These are phyloP conservation scores for Astrothelium macrocarpum DNA, from an alignment of 495 filamentous ascomycete species.

Conservation along the genomic window DNA sequence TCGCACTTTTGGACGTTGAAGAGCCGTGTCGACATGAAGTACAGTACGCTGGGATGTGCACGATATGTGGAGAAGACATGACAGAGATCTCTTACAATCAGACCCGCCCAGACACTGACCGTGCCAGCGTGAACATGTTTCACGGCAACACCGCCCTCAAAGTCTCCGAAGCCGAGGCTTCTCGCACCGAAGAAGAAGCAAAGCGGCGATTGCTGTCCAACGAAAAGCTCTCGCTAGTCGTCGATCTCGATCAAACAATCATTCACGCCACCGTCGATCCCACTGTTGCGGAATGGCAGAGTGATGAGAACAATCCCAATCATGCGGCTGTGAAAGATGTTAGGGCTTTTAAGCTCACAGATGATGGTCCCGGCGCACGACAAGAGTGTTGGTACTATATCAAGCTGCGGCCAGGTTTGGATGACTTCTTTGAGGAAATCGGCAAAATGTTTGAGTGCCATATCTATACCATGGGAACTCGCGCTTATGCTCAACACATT, in stretches of 20 bases:
- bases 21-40: conserved; percentile 86
- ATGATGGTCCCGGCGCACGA: conserved; percentile 66
- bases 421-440: conserved; percentile 70
- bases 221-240: conserved; percentile 81
- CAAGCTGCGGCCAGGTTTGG: conserved; percentile 89
- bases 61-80: conserved; percentile 94
- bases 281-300: conserved; percentile 91
- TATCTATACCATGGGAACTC: conserved; percentile 98
- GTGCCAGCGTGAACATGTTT: conserved; percentile 84
- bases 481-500: conserved; percentile 85
- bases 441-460: conserved; percentile 84
- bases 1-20: conserved; percentile 64
- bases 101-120: conserved; percentile 52
- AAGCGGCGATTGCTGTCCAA: conserved; percentile 70
- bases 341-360: conserved; percentile 70
- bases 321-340: conserved; percentile 85
- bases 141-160: conserved; percentile 79
- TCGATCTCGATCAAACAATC: conserved; percentile 96
- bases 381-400: conserved; percentile 90
- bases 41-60: conserved; percentile 84
- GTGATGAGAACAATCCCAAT: conserved; percentile 80
- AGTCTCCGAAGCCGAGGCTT: conserved; percentile 56
- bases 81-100: conserved; percentile 60
- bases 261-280: conserved; percentile 97
- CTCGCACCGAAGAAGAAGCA: conserved; percentile 70